Conservation (phyloP, 768 basidiomycete species). For the Collybia sordida region DNA sequence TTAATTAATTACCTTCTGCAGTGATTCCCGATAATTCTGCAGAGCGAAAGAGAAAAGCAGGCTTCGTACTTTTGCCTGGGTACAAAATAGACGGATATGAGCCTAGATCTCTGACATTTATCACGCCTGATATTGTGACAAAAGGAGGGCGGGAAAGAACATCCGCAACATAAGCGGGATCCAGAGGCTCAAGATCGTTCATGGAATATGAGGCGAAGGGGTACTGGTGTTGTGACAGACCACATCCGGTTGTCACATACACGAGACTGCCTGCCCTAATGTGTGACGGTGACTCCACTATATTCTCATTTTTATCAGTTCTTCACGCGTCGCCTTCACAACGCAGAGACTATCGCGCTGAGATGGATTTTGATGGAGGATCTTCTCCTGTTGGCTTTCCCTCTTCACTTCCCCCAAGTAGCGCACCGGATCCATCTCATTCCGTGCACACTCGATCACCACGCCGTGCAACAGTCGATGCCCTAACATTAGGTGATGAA, state of each 20-base stretch:
- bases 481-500: conserved; percentile 54
- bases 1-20: conserved; percentile 52
- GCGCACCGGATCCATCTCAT: conserved; percentile 38
- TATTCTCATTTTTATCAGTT: conserved; percentile 27
- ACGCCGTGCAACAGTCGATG: conserved; percentile 47
- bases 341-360: conserved; percentile 3
- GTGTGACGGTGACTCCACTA: conserved; percentile 18
- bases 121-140: conserved; percentile 67
- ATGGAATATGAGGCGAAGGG: conserved; percentile 23
- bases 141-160: conserved; percentile 72
- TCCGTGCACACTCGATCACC: conserved; percentile 32
- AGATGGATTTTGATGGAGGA: conserved; percentile 57
- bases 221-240: conserved; percentile 8
- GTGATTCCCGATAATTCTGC: conserved; percentile 75
- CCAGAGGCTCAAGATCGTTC: conserved; percentile 61
- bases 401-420: conserved; percentile 54
- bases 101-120: conserved; percentile 75
- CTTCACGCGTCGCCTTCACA: conserved; percentile 29
- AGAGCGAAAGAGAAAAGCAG: conserved; percentile 60
- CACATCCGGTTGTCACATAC: conserved; percentile 17
- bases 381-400: conserved; percentile 57
- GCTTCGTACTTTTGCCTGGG: conserved; percentile 54
- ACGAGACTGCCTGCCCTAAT: conserved; percentile 42
- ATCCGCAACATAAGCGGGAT: conserved; percentile 62
- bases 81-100: conserved; percentile 48